A percentile compares a stretch with the other conserved stretches of the same genome.
These are phyloP conservation scores for Epichloe uncinata DNA, from an alignment of 2,329 filamentous ascomycete genomes.

Conservation along the genomic window DNA sequence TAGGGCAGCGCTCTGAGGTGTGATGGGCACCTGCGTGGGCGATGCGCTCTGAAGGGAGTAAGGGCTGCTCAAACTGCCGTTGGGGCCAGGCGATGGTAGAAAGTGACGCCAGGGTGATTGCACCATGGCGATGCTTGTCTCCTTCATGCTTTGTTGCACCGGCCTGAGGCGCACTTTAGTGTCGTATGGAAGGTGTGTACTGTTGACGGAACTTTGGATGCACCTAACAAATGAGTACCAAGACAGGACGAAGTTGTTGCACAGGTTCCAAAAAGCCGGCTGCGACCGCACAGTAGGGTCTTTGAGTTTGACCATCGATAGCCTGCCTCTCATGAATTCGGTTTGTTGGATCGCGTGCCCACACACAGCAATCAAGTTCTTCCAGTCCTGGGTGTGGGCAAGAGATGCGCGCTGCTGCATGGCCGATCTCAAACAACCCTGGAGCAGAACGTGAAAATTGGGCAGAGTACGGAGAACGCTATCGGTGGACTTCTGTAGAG, in stretches of 20 bases:
- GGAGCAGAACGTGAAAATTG: slow-evolving; percentile 52
- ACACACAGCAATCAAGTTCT: slow-evolving; percentile 57
- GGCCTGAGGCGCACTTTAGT: slow-evolving; percentile 63
- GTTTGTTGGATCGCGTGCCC: slow-evolving; percentile 58
- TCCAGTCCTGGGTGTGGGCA: slow-evolving; percentile 52
- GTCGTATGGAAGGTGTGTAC: slow-evolving; percentile 45
- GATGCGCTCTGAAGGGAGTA: slow-evolving; percentile 16
- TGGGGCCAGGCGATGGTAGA: slow-evolving; percentile 10
- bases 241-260: slow-evolving; percentile 58
- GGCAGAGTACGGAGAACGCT: slow-evolving; percentile 61
- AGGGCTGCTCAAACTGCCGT: slow-evolving; percentile 9
- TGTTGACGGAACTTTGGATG: slow-evolving; percentile 42
- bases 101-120: slow-evolving; percentile 43
- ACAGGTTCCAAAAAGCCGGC: slow-evolving; percentile 51
- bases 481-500: slow-evolving; percentile 60
- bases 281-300: slow-evolving; percentile 62
- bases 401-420: slow-evolving; percentile 46
- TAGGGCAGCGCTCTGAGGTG: slow-evolving; percentile 76
- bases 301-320: slow-evolving; percentile 72
- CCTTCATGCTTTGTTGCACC: slow-evolving; percentile 70
- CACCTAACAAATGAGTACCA: slow-evolving; percentile 54
- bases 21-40: slow-evolving; percentile 48
- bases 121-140: slow-evolving; percentile 60
- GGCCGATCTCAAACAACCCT: slow-evolving; percentile 48
- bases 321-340: slow-evolving; percentile 55